Conservation (phyloP, 257 asterid genomes). For the Solanum habrochaites region DNA sequence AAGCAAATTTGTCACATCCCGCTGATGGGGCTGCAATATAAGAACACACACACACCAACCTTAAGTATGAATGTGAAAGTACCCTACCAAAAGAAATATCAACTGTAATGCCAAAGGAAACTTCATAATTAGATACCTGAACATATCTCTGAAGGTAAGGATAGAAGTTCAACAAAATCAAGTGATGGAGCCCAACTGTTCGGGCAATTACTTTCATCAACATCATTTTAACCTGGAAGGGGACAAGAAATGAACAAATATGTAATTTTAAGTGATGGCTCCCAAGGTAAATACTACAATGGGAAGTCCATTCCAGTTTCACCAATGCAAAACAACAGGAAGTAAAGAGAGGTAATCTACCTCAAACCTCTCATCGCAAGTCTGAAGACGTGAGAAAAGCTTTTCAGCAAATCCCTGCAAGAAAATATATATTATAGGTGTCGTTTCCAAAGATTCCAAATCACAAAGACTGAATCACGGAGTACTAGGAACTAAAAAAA, state of each 20-base stretch:
- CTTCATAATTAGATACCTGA: conserved; percentile 41
- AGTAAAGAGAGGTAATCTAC: conserved; percentile 14
- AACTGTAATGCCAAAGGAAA: not conserved
- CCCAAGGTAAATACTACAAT: not conserved
- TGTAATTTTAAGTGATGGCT: not conserved
- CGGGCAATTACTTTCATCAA: conserved; percentile 81
- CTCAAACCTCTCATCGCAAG: conserved; percentile 67
- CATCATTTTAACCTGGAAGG: conserved; percentile 77
- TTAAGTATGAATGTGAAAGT: not conserved
- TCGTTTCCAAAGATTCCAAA: not conserved
- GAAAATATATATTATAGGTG: conserved; percentile 7
- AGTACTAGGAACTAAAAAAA: conserved; percentile 5
- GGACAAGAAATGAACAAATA: not conserved
- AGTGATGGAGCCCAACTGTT: conserved; percentile 76
- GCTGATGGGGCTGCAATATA: conserved; percentile 73
- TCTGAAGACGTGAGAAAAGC: conserved; percentile 76
- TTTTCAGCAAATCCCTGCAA: conserved; percentile 81
- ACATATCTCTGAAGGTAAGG: conserved; percentile 74
- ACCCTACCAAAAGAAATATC: conserved; percentile 1
- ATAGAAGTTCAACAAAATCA: conserved; percentile 61
- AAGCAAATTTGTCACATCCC: conserved; percentile 66
- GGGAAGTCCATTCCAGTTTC: not conserved
- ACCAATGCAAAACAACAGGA: not conserved
- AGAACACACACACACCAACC: not conserved
- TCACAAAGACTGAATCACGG: not conserved